These are phyloP conservation scores for Colletotrichum sp. DNA, from an alignment of 2,329 filamentous ascomycete genomes.

Conservation along the genomic window DNA sequence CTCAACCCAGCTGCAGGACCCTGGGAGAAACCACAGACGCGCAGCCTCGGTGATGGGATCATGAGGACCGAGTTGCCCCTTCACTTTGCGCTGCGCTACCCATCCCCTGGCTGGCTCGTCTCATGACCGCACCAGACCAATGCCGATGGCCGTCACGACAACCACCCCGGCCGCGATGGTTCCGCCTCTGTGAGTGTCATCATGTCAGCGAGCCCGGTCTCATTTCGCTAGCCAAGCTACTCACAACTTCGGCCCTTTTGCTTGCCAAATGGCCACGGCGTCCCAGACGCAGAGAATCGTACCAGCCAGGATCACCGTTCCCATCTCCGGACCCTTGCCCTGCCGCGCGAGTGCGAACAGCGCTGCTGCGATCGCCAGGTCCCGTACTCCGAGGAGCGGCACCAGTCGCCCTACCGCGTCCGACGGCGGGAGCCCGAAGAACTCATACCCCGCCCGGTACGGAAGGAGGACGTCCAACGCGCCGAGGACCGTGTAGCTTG, in stretches of 20 bases:
- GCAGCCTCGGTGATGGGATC: neutral
- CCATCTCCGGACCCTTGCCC: constrained; percentile 20
- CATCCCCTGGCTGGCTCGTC: neutral
- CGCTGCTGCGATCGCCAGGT: constrained; percentile 21
- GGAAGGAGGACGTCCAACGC: neutral
- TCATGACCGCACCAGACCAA: neutral
- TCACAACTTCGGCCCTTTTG: constrained; percentile 3
- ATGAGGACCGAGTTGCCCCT: neutral
- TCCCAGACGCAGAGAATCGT: constrained; percentile 23
- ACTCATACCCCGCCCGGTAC: neutral
- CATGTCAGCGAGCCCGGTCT: neutral
- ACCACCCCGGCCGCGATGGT: neutral
- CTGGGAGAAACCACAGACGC: neutral
- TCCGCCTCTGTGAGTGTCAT: neutral
- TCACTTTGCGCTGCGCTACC: neutral
- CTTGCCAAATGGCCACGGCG: constrained; percentile 3
- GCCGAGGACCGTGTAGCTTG: constrained; percentile 10
- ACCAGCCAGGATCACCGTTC: constrained; percentile 23
- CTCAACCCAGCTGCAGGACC: neutral
- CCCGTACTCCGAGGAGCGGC: constrained; percentile 23
- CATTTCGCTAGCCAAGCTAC: neutral
- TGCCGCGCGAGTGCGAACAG: constrained; percentile 17
- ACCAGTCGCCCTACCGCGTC: constrained; percentile 10
- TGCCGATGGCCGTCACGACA: neutral
- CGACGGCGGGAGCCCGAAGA: neutral